Evolutionary conservation across 345 rosid genomes (phyloP).

Genomic region (Zanthoxylum bungeanum): DNA sequence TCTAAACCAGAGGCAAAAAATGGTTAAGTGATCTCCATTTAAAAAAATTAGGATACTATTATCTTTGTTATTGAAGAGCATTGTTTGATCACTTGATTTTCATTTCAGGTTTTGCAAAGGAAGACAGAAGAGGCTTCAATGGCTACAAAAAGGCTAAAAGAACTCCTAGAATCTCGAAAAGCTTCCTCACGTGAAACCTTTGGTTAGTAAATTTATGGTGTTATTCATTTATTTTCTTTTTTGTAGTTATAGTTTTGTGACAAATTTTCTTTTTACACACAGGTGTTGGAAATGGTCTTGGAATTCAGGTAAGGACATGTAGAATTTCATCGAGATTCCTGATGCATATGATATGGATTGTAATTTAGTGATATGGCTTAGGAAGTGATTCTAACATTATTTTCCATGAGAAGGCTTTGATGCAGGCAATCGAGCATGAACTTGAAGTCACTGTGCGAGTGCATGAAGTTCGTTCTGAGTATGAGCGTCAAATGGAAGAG

Average conservation of each 20-base stretch:
- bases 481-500: conserved; percentile 94
- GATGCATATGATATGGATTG: conserved; percentile 4
- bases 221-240: conserved; percentile 9
- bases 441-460: conserved; percentile 89
- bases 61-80: neutral
- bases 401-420: conserved; percentile 55
- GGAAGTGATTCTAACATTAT: conserved; percentile 6
- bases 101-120: conserved; percentile 81
- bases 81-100: conserved; percentile 6
- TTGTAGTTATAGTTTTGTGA: conserved; percentile 15
- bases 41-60: neutral
- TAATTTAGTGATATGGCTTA: neutral
- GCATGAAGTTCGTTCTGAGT: conserved; percentile 89
- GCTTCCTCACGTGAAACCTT: conserved; percentile 62
- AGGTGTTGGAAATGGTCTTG: conserved; percentile 68
- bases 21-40: conserved; percentile 44
- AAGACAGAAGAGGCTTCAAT: conserved; percentile 96
- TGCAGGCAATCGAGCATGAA: conserved; percentile 93
- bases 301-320: conserved; percentile 65
- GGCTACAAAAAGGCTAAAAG: conserved; percentile 96
- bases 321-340: neutral
- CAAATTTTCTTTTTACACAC: conserved; percentile 7
- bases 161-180: conserved; percentile 83
- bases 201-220: conserved; percentile 28
- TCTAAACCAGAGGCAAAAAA: conserved; percentile 91